Percentiles rank a stretch among this genome's conserved stretches.
Conservation (phyloP, 2,329 filamentous ascomycete genomes). For the Neonectria sp. region DNA sequence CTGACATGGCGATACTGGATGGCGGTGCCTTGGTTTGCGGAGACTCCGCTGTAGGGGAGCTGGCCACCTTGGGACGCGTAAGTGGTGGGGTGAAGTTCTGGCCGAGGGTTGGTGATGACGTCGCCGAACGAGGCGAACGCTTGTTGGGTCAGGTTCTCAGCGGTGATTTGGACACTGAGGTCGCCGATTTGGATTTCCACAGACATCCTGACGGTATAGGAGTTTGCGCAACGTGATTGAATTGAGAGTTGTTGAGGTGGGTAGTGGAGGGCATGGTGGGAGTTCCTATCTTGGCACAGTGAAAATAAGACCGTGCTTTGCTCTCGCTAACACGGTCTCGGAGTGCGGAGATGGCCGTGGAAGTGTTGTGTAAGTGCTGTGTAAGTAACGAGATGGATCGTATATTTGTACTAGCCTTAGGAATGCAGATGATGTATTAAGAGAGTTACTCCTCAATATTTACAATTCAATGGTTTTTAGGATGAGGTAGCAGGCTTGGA, state of each 20-base stretch:
- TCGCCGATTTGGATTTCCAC: slow-evolving; percentile 45
- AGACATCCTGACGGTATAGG: slow-evolving; percentile 39
- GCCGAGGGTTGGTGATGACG: slow-evolving; percentile 82
- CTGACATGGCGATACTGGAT: slow-evolving; percentile 89
- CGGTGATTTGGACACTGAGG: slow-evolving; percentile 60
- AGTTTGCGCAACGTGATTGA: neutral
- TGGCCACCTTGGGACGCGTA: slow-evolving; percentile 57
- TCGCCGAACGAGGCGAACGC: slow-evolving; percentile 87
- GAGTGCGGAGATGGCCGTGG: slow-evolving; percentile 72
- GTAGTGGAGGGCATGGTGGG: neutral
- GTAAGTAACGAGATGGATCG: slow-evolving; percentile 66
- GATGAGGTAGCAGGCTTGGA: neutral
- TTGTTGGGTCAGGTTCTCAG: slow-evolving; percentile 76
- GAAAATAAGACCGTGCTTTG: slow-evolving; percentile 5
- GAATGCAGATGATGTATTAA: neutral
- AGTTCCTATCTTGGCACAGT: slow-evolving; percentile 19
- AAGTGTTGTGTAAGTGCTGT: slow-evolving; percentile 79
- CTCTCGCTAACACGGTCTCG: slow-evolving; percentile 57
- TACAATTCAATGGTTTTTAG: too few relatives aligned
- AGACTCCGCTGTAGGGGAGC: slow-evolving; percentile 65
- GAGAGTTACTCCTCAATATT: too few relatives aligned
- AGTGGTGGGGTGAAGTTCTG: slow-evolving; percentile 66
- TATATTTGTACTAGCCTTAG: neutral
- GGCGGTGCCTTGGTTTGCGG: slow-evolving; percentile 89
- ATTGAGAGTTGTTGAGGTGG: neutral